Base-by-base conservation (phyloP, 2,329 filamentous ascomycete species). In the Fusarium sp. region DNA sequence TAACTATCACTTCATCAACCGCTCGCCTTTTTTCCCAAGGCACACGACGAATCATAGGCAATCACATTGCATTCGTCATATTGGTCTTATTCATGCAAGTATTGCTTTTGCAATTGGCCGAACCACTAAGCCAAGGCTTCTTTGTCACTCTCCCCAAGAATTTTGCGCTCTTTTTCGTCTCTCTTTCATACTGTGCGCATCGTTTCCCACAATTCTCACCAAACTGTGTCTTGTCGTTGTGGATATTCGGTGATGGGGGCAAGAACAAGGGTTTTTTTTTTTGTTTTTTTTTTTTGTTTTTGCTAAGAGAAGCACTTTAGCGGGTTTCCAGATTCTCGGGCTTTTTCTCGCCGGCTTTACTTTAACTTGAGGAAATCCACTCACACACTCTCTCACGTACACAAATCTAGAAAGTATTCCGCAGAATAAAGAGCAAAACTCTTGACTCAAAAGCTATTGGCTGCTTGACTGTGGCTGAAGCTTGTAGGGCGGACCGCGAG, bases 141-240 rank as follows among this genome's bases (percentile, higher is more conserved):
- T 42, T 58, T 33, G 23, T 59, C 42, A 53, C 37, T n/a, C 27
- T 53, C 54, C 27, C 59, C 40, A 61, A 35, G 23, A 38, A 17
- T 30, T 53, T 15, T 60, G 54, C 10, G 18, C 35, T 55, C 37
- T 56, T 52, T 40, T 37, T 41, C 41, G 12, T 18, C 33, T 30
- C 26, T 70, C 40, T 26, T 49, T 62, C 69, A 62, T 74, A 73
- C 69, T 71, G 72, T 74, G 63, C 56, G 60, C 55, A 66, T 44
- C 55, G 52, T 68, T 64, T 65, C 23, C 49, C 30, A 33, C 20
- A 35, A n/a, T 35, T 14, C 10, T 40, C 50, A 57, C 38, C 26
- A 44, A 48, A 53, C 32, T 62, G 64, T 60, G 61, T 37, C 67
- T 68, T 48, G 42, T 44, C 55, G 44, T 38, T 67, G 70, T 71